Evolutionary conservation across 164 flowering plant species (phyloP), one percentile per base, ranked within the genome.

Genomic region (Nymphaea thermarum): DNA sequence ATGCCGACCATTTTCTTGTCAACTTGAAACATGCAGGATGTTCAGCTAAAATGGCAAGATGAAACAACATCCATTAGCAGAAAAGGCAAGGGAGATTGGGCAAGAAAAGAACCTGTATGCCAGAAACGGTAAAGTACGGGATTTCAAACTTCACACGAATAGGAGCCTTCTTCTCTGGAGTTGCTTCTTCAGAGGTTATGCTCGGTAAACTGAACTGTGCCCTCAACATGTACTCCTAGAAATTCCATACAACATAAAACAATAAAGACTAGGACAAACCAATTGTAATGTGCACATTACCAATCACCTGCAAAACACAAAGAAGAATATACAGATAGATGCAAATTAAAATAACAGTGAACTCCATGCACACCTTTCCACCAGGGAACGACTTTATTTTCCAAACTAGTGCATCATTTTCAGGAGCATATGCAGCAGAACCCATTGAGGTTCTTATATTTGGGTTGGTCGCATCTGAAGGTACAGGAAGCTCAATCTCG

Each of bases 61-160:
- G 36, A 25, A 25, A 25, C 36, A 25, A 25, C 36, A 25, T 25
- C 36, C 36, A 25, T 25, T 25, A 25, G 36, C 36, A 25, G 57
- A 51, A 51, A 51, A 51, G 8, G 57, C 57, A 51, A 25, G 36
- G 36, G 36, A 25, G 14, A 51, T 51, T 8, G 14, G 14, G 57
- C 7, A 51, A 10, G 14, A 51, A 15, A 51, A 74, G 53, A 78
- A 94, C 99, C 97, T 94, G 98, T 68, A 94, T 94, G 65, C 96
- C 99, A 15, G 97, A 94, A 67, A 94, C 95, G 5, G 99, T 91
- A 74, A 94, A 94, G 78, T 94, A 94, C 47, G 99, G 98, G 70
- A 94, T 91, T 78, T 94, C 99, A 77, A 94, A 94, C 80, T 94
- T 91, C 77, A 94, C 96, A 63, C 93, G 89, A 60, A 94, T 91